Percentiles rank a stretch among this genome's conserved stretches.
These are phyloP conservation scores for Eutypella sp. DNA, from an alignment of 2,329 filamentous ascomycete species.

Conservation along the genomic window DNA sequence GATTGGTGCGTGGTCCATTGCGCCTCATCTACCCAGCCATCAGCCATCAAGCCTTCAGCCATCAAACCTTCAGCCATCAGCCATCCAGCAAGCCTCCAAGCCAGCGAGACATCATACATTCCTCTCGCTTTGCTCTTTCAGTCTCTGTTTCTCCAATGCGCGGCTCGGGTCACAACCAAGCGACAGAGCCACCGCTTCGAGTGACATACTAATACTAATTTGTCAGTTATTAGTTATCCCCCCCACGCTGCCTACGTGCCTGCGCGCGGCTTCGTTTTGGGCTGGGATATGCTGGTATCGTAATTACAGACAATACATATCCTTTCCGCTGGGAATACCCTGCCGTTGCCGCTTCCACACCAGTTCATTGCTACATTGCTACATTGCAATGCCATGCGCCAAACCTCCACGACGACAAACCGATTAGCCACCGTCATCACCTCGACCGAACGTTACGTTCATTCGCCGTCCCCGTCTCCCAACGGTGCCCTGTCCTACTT, in stretches of 20 bases:
- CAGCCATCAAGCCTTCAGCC: too few species aligned
- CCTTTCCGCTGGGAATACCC: not conserved
- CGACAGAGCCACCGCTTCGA: not conserved
- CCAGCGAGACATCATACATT: too few species aligned
- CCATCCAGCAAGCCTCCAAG: not conserved
- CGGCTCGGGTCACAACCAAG: not conserved
- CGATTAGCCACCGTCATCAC: not conserved
- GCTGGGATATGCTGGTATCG: not conserved
- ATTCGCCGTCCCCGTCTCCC: not conserved
- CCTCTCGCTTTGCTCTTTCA: too few species aligned
- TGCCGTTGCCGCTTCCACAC: not conserved
- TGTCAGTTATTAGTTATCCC: not conserved
- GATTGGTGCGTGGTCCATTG: too few species aligned
- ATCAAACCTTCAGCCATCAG: too few species aligned
- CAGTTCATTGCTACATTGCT: not conserved
- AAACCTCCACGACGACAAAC: not conserved
- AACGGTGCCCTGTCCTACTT: not conserved
- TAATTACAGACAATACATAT: conserved; percentile 1
- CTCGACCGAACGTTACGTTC: not conserved
- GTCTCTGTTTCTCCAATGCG: conserved; percentile 1
- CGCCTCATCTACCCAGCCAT: too few species aligned
- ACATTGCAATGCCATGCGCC: not conserved
- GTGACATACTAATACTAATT: not conserved
- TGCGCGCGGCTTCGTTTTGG: not conserved
- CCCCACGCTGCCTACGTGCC: not conserved